Base-by-base conservation (phyloP, 2,329 filamentous ascomycete genomes). In the Apiospora sp. region DNA sequence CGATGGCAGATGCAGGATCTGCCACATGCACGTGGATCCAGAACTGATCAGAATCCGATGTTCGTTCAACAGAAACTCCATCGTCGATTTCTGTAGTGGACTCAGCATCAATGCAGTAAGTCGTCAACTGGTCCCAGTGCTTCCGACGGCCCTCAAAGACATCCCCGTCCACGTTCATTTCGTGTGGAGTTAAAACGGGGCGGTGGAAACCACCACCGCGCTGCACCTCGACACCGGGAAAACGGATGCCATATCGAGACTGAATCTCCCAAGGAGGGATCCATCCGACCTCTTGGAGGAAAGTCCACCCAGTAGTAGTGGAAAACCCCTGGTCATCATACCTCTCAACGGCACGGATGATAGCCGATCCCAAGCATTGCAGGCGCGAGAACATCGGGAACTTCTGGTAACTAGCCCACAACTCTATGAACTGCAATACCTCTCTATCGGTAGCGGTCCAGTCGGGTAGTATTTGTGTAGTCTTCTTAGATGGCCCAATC, bases 11-110 rank as follows among this genome's bases (percentile, higher is more conserved):
- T 2, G 92, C 92, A 12, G 93, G 93, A 78, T 96, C 94, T 19
- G 94, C 94, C 58, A 93, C 88, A 80, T 96, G 94, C 44, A 94
- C 83, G 78, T 95, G 93, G 43, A 96, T 84, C 94, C 94, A 96
- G 77, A 89, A 90, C 75, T 92, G 86, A 69, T 86, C 79, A 27
- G 86, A 74, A 24, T 81, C 83, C 4, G 85, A 82, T 0, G 91
- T 88, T 67, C 82, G 80, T 78, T 94, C 91, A 10, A 96, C 78
- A 0, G 93, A 96, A 12, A 97, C 83, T 1, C 92, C 94, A 79
- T 97, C 94, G 76, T 97, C 94, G 72, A 96, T 92, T 76, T 96
- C 91, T 41, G 87, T 84, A 0, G 94, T 92, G 48, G 82, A 83
- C 27, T 86, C 85, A 41, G 88, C 87, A 78, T 97, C 94, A 73